Percentiles rank a stretch among this genome's conserved stretches.
These are phyloP conservation scores for Pichia heedii DNA, from an alignment of 805 yeast species.

Conservation along the genomic window DNA sequence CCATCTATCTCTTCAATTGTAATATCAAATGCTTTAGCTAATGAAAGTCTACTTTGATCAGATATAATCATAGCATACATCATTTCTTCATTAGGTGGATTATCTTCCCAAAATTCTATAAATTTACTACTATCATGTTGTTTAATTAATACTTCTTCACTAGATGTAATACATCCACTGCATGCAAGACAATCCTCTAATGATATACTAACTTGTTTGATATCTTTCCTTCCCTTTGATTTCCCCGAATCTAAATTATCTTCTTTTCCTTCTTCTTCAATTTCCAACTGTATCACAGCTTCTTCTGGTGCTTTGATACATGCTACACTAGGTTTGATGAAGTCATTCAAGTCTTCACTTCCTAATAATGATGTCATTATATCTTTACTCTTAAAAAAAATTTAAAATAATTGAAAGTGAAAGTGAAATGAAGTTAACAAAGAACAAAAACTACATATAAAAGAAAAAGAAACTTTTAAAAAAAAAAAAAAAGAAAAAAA, in stretches of 20 bases:
- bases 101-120: conserved; percentile 41
- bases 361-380: conserved; percentile 80
- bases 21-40: conserved; percentile 58
- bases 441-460: neutral
- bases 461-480: neutral
- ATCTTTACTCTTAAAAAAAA: neutral
- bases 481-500: too few relatives aligned
- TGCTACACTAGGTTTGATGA: conserved; percentile 88
- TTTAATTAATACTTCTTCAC: conserved; percentile 89
- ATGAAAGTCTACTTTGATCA: conserved; percentile 78
- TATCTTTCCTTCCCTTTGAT: conserved; percentile 46
- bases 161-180: conserved; percentile 93
- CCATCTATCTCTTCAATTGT: conserved; percentile 51
- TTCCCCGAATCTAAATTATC: conserved; percentile 39
- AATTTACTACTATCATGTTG: conserved; percentile 83
- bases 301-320: conserved; percentile 72
- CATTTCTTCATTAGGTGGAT: conserved; percentile 22
- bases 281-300: conserved; percentile 37
- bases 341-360: conserved; percentile 88
- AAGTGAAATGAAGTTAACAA: neutral
- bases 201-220: conserved; percentile 72
- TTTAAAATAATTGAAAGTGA: too few relatives aligned
- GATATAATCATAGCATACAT: conserved; percentile 68
- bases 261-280: conserved; percentile 48
- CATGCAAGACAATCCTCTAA: conserved; percentile 93